Base-by-base conservation (phyloP, 495 filamentous ascomycete genomes). In the Lentithecium fluviatile region DNA sequence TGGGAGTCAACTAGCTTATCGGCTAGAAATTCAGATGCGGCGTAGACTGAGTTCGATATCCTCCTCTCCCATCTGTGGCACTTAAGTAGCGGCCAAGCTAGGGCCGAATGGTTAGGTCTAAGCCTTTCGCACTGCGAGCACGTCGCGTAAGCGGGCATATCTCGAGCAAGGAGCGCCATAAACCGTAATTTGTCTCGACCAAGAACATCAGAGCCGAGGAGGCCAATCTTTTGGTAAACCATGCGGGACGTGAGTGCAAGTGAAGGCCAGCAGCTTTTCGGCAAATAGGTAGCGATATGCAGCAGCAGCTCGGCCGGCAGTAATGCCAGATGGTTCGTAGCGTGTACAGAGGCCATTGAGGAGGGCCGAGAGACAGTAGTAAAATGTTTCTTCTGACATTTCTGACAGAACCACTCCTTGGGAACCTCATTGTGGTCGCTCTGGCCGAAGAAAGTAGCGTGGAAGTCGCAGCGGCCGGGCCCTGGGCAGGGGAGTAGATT, bases 41-140 rank as follows among this genome's bases (percentile, higher is more conserved):
- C 15, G 34, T 54, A 43, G 19, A 54, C 15, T n/a, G 24, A 52
- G 15, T 36, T 24, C 38, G 20, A 19, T 7, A 34, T 54, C 25
- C 32, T 23, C 10, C 25, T 19, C 5, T 36, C 34, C 21, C 11
- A 2, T 12, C 32, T 19, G 12, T 54, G 32, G 11, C 32, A 10
- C 19, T 54, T 54, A 15, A 54, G 36, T 5, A 34, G 49, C 29
- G 52, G 52, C 52, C 52, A 54, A 10, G 52, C 52, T 8, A 42
- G 19, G 17, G 32, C 32, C 10, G 32, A 40, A 17, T 54, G 7
- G 12, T 24, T 8, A 21, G 52, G 52, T 43, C 52, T 24, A 40
- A 54, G 36, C n/a, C 11, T 23, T 11, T 43, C 37, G 21, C 52
- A 54, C 13, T 20, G 17, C 3, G 1, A 4, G 21, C 52, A 54